These are phyloP conservation scores for Fennellomyces sp. DNA, from an alignment of 371 early-diverging fungal species.

Conservation along the genomic window DNA sequence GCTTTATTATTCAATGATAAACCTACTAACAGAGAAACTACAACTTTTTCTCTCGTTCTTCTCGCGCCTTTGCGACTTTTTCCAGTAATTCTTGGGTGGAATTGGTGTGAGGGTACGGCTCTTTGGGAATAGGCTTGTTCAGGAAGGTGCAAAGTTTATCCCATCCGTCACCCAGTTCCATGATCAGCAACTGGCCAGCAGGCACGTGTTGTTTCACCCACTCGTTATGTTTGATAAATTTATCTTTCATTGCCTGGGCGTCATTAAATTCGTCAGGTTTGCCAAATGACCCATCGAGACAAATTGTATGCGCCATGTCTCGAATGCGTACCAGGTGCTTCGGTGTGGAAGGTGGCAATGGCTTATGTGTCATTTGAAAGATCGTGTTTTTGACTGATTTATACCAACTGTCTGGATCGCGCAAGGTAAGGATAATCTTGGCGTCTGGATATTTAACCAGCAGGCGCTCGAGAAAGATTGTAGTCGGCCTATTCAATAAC, in stretches of 20 bases:
- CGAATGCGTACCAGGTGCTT: neutral
- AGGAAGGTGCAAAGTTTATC: slow-evolving; percentile 12
- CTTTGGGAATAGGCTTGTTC: slow-evolving; percentile 1
- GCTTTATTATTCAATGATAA: too few relatives aligned
- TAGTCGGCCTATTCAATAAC: slow-evolving; percentile 10
- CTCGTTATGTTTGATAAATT: slow-evolving; percentile 7
- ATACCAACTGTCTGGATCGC: slow-evolving; percentile 32
- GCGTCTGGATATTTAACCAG: slow-evolving; percentile 27
- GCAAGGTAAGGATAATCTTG: slow-evolving; percentile 30
- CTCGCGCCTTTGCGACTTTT: slow-evolving; percentile 57
- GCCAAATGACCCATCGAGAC: slow-evolving; percentile 19
- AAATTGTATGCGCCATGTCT: slow-evolving; percentile 9
- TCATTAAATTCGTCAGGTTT: slow-evolving; percentile 10
- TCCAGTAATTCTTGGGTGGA: slow-evolving; percentile 15
- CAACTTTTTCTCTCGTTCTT: too few relatives aligned
- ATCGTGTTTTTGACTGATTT: slow-evolving; percentile 21
- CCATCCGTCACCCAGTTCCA: slow-evolving; percentile 28
- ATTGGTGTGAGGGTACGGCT: slow-evolving; percentile 10
- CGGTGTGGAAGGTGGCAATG: neutral
- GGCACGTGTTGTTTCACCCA: slow-evolving; percentile 11
- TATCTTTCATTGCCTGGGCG: slow-evolving; percentile 17
- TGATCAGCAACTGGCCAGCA: slow-evolving; percentile 10
- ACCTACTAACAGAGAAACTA: too few relatives aligned
- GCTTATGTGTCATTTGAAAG: neutral
- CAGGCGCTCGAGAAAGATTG: slow-evolving; percentile 21